phyloP scores from a whole-genome alignment of 2,329 filamentous ascomycete species.

The Hysterium pulicare region DNA sequence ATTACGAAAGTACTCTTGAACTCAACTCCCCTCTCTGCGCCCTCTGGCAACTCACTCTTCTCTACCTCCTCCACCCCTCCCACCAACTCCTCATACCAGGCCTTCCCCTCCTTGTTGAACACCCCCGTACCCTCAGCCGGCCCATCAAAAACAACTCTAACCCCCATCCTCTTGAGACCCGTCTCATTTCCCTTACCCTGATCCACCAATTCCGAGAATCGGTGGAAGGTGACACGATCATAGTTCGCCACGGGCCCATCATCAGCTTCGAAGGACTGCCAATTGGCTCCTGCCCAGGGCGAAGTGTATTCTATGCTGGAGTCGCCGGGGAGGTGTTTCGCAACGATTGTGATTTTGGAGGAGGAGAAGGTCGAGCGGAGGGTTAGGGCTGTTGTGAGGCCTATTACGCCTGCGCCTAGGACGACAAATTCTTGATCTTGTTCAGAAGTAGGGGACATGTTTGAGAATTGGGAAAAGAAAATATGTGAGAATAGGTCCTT shows the following conservation, averaged over 20 bases:
- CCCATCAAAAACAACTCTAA: conserved; percentile 29
- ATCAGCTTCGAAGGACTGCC: conserved; percentile 52
- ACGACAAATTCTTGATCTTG: too few relatives aligned
- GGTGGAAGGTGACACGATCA: conserved; percentile 29
- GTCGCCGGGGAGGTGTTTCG: conserved; percentile 91
- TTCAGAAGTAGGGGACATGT: too few relatives aligned
- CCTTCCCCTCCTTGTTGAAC: conserved; percentile 31
- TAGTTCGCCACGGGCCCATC: conserved; percentile 29
- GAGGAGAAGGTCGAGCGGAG: conserved; percentile 53
- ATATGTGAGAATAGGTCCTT: too few relatives aligned
- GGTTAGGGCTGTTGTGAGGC: conserved; percentile 62
- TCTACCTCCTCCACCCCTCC: conserved; percentile 32
- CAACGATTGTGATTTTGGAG: conserved; percentile 66
- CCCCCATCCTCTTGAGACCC: conserved; percentile 23
- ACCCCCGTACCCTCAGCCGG: conserved; percentile 26
- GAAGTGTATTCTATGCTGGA: conserved; percentile 89
- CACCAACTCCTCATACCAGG: conserved; percentile 44
- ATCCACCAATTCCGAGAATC: too few relatives aligned
- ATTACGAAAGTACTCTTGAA: conserved; percentile 37
- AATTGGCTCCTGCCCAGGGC: conserved; percentile 84
- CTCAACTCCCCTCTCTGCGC: conserved; percentile 37
- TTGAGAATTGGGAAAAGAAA: too few relatives aligned
- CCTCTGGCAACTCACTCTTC: conserved; percentile 29
- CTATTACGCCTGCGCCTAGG: conserved; percentile 60
- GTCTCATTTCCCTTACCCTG: conserved; percentile 21